Percentiles rank a stretch among this genome's conserved stretches.
These are phyloP conservation scores for Fusarium foetens DNA, from an alignment of 2,329 filamentous ascomycete species.

Conservation along the genomic window DNA sequence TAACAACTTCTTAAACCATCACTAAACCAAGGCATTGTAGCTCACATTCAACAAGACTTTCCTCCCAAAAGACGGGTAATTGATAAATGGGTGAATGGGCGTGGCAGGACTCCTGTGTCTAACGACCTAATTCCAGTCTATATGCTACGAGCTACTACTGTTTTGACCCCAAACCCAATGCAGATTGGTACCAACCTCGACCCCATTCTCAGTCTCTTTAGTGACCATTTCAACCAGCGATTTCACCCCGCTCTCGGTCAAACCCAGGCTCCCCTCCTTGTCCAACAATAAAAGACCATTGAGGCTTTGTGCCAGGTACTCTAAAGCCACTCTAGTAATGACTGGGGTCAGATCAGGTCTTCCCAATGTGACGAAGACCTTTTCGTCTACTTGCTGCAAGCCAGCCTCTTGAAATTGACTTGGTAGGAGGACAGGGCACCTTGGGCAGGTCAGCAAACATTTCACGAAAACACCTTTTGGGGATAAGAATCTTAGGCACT, in stretches of 20 bases:
- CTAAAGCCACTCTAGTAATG: accelerated
- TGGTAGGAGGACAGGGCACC: not conserved
- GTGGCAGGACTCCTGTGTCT: too few species aligned
- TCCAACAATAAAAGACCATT: accelerated
- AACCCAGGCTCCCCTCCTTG: accelerated
- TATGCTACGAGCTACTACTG: too few species aligned
- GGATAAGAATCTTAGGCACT: not conserved
- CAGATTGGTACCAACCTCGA: accelerated
- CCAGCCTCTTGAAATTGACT: accelerated
- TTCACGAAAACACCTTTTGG: too few species aligned
- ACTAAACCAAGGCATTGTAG: too few species aligned
- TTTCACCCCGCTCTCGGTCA: accelerated
- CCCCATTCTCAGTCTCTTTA: accelerated
- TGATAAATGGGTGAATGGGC: too few species aligned
- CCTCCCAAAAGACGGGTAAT: too few species aligned
- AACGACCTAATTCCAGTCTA: accelerated
- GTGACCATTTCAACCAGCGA: not conserved
- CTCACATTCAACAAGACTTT: too few species aligned
- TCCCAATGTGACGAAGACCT: not conserved
- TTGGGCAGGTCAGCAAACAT: accelerated
- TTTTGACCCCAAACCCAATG: not conserved
- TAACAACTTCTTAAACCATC: too few species aligned
- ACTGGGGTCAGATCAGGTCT: not conserved
- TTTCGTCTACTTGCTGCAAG: not conserved
- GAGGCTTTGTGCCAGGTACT: not conserved